phyloP scores from a whole-genome alignment of 2,329 filamentous ascomycete species.

The Emmonsiellopsis sp. region DNA sequence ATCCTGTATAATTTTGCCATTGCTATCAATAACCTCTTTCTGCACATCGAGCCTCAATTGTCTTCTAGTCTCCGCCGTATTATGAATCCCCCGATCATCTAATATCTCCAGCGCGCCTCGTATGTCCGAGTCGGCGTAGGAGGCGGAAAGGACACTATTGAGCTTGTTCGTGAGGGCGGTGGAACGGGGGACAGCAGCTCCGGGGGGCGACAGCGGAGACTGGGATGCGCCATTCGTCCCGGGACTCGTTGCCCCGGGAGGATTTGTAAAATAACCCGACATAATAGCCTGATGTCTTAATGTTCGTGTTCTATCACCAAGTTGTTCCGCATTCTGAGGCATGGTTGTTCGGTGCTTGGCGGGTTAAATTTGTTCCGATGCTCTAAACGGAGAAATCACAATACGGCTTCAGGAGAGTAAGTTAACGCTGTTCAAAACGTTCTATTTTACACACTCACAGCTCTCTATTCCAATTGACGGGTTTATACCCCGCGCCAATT shows the following conservation, averaged over 20 bases:
- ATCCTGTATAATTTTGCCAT: conserved; percentile 78
- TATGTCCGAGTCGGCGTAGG: conserved; percentile 87
- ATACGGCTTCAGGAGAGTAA: not conserved
- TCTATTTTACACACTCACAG: not conserved
- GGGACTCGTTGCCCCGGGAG: not conserved
- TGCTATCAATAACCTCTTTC: conserved; percentile 85
- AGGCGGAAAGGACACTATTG: conserved; percentile 76
- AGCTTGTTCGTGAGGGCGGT: conserved; percentile 74
- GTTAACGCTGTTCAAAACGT: conserved; percentile 3
- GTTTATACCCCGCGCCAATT: conserved; percentile 6
- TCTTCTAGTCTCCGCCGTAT: conserved; percentile 68
- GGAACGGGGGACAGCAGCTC: conserved; percentile 14
- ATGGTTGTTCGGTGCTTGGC: not conserved
- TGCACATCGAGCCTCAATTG: conserved; percentile 75
- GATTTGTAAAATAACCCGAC: conserved; percentile 8
- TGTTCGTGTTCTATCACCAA: not conserved
- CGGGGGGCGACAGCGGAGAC: conserved; percentile 2
- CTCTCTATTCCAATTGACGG: not conserved
- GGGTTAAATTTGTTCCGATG: conserved; percentile 1
- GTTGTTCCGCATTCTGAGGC: not conserved
- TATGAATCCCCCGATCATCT: conserved; percentile 61
- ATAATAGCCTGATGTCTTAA: not conserved
- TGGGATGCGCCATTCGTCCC: conserved; percentile 4
- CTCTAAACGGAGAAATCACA: not conserved
- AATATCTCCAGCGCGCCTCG: conserved; percentile 72